Base-by-base conservation (phyloP, 805 yeast species). In the Yamadazyma tumulicola region DNA sequence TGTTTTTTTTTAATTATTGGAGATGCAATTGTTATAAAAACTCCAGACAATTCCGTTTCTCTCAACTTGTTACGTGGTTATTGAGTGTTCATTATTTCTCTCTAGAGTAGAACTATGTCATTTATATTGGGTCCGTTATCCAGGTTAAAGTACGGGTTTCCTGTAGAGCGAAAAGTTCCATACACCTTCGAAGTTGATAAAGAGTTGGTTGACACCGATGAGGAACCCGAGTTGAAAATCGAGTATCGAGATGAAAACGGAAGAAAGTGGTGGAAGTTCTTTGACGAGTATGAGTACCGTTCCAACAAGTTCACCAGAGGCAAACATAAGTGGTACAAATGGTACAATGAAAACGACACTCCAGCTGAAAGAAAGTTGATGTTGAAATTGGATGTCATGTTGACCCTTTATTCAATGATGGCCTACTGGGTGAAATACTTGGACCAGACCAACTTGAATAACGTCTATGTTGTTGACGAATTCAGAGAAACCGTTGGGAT, bases 381-480 rank as follows among this genome's bases (percentile, higher is more conserved):
- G 18, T 17, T 56, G 29, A 61, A 62, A 35, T 43, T 62, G 20
- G 69, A 62, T 38, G 34, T 61, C 9, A 31, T 58, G 17, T 45
- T 62, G 25, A 56, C 67, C 8, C 39, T 61, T 22, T 62, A 59
- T 37, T 55, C 65, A 6, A 43, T 62, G 37, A 45, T 55, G 47
- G 48, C 75, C 1, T 80, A 80, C 54, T 82, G 84, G 83, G 75
- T 81, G 35, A 81, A 81, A 51, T 75, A 77, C 35, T 59, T 82
- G 31, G 87, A 82, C 49, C 70, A 69, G 37, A 63, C 74, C 29
- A 82, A 81, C 53, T 59, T 76, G 37, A 71, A 69, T 41, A 78
- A 80, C 48, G 87, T 87, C 1, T 81, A 79, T 47, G 79, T 77
- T 26, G 71, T 79, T 12, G 82, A 85, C 14, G n/a, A n/a, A n/a